Base-by-base conservation (phyloP, 768 basidiomycete genomes). In the Boletus sp. region DNA sequence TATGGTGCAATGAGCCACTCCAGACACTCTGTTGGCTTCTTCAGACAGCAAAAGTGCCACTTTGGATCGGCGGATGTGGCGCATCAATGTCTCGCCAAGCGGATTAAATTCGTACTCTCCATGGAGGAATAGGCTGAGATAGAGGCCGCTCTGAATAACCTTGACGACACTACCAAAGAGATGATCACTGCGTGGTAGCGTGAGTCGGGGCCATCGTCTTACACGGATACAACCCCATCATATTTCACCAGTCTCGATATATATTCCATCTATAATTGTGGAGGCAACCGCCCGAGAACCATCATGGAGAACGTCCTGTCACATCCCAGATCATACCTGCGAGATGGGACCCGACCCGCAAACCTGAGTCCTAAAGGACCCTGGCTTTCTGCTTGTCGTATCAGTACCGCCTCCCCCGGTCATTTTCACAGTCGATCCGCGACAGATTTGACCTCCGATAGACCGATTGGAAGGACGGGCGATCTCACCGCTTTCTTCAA, bases 401-500 rank as follows among this genome's bases (percentile, higher is more conserved):
- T 73, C 42, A 74, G 65, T 41, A 64, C 70, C 14, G 63, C 75
- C 45, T 75, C 80, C 14, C 73, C 79, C 1, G 73, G 69, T 0
- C 64, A 71, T 51, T 47, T 66, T 17, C 86, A 89, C 65, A 75
- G 75, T 9, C 80, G 87, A 35, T 75, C 84, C 17, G 76, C 78
- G 1, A 87, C 87, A 1, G 88, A 90, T 47, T 76, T 85, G 2
- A 73, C 70, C 10, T 68, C 76, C 12, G 80, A 78, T 50, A 73
- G 74, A 9, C 82, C 79, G 2, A 77, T 59, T 29, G 72, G 85
- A 36, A 82, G 87, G 15, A 78, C 88, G 0, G 86, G 79, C 14
- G 85, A 89, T 53, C 79, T 92, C 48, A 87, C 88, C 39, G 89
- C 90, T 0, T 83, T 86, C 30, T 92, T 91, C 57, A 91, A 86